These are phyloP conservation scores for Cyclocybe aegerita DNA, from an alignment of 768 basidiomycete species.

Conservation along the genomic window DNA sequence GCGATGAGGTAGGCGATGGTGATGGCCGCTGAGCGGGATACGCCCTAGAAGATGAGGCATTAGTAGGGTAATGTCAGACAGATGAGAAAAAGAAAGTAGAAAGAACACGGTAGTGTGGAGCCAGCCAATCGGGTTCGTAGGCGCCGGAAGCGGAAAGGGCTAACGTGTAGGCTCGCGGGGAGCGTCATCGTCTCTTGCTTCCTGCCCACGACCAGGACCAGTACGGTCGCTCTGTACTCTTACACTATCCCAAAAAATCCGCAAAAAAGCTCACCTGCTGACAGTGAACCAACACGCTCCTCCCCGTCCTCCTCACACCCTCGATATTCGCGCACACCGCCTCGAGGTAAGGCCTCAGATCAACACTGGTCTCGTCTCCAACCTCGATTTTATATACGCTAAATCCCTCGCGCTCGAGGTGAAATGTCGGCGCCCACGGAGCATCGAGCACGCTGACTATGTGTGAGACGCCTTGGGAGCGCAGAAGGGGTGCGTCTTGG, in stretches of 20 bases:
- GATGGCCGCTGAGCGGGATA: slow-evolving; percentile 75
- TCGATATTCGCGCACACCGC: slow-evolving; percentile 68
- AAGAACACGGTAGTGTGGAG: no score
- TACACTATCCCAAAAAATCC: no score
- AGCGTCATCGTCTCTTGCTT: no score
- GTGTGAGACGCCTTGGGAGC: slow-evolving; percentile 49
- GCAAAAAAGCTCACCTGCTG: slow-evolving; percentile 83
- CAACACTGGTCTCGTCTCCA: slow-evolving; percentile 57
- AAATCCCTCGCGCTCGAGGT: slow-evolving; percentile 41
- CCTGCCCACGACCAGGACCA: no score
- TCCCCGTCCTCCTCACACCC: slow-evolving; percentile 53
- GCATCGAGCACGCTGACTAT: slow-evolving; percentile 68
- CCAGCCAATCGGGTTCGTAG: no score
- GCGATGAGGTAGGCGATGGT: slow-evolving; percentile 83
- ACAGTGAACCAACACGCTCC: slow-evolving; percentile 76
- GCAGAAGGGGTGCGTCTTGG: slow-evolving; percentile 54
- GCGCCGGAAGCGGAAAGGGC: no score
- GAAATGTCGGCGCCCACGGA: slow-evolving; percentile 55
- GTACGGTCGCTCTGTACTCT: no score
- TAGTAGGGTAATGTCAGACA: not conserved
- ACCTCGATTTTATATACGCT: slow-evolving; percentile 67
- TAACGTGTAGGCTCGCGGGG: no score
- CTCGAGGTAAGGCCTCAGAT: slow-evolving; percentile 69
- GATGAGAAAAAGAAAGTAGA: not conserved
- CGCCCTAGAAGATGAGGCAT: slow-evolving; percentile 44